Base-by-base conservation (phyloP, 257 asterid genomes). In the Nicotiana otophora region DNA sequence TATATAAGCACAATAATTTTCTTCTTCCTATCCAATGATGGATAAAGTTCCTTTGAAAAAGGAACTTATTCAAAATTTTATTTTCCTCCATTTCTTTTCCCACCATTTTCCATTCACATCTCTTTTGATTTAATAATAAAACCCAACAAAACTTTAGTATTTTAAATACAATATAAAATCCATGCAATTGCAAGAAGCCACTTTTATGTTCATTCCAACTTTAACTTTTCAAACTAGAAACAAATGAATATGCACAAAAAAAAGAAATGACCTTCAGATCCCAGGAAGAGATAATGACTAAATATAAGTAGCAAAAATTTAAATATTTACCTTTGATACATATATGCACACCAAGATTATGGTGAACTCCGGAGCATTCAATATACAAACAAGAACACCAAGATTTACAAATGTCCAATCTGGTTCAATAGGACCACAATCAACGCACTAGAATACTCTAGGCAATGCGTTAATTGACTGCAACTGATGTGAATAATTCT, bases 351-450 rank as follows among this genome's bases (percentile, higher is more conserved):
- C 98, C 98, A 81, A 96, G 97, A 85, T 96, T 96, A 68, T 98
- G 98, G 84, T 96, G 99, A 84, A 96, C 98, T 31, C 99, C 99
- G 1, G 99, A 96, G 90, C 98, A 96, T 85, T 96, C 99, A 12
- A 31, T 31, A 96, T 96, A 89, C 99, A 96, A 83, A 94, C 93
- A 80, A 96, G 98, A 83, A 96, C 97, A 4, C 98, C 99, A 19
- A 96, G 87, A 92, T 96, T 94, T 86, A 96, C 86, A 64, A 98
- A 94, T 74, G 98, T 97, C 99, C 99, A 96, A 85, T 96, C 98
- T 12, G 99, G 99, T 80, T 94, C 99, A 31, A 91, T 62, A 55
- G 98, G 93, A 88, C 98, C 97, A 88, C 99, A 96, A 86, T 96
- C 99, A 48, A 98, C 93, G 83, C 99, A 96, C 62, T 98, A 98